phyloP scores from a whole-genome alignment of 164 flowering plant genomes.

The Nymphaea thermarum region DNA sequence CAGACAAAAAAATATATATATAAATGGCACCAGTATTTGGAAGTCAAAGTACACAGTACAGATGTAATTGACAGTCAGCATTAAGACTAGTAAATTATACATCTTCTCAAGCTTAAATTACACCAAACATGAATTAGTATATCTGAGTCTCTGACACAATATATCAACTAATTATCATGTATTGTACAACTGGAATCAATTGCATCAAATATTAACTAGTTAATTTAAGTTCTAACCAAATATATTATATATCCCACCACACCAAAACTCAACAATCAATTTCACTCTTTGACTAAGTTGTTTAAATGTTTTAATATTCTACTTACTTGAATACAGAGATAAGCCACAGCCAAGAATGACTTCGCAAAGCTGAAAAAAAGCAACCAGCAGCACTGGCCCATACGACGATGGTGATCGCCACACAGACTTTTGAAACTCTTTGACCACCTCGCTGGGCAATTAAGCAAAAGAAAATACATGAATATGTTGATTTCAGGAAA shows the following conservation, averaged over 20 bases:
- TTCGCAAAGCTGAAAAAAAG: conserved; percentile 53
- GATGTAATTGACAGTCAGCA: too few relatives aligned
- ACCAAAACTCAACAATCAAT: neutral
- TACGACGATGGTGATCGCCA: conserved; percentile 31
- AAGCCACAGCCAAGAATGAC: conserved; percentile 85
- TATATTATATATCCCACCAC: neutral
- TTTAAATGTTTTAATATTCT: neutral
- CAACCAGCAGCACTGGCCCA: conserved; percentile 58
- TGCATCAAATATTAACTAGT: too few relatives aligned
- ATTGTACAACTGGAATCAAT: too few relatives aligned
- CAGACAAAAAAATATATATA: too few relatives aligned
- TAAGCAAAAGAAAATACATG: conserved; percentile 1
- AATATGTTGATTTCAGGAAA: neutral
- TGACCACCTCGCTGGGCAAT: conserved; percentile 66
- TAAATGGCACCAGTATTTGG: too few relatives aligned
- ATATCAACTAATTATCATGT: too few relatives aligned
- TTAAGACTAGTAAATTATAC: too few relatives aligned
- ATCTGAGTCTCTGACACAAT: too few relatives aligned
- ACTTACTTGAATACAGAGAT: conserved; percentile 77
- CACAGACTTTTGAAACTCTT: conserved; percentile 45
- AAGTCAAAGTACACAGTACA: too few relatives aligned
- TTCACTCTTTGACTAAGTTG: too few relatives aligned
- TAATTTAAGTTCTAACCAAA: neutral
- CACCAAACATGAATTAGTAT: too few relatives aligned
- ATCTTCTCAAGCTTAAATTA: too few relatives aligned